phyloP scores from a whole-genome alignment of 176 grass and related monocot species.

The Rhynchospora pubera region DNA sequence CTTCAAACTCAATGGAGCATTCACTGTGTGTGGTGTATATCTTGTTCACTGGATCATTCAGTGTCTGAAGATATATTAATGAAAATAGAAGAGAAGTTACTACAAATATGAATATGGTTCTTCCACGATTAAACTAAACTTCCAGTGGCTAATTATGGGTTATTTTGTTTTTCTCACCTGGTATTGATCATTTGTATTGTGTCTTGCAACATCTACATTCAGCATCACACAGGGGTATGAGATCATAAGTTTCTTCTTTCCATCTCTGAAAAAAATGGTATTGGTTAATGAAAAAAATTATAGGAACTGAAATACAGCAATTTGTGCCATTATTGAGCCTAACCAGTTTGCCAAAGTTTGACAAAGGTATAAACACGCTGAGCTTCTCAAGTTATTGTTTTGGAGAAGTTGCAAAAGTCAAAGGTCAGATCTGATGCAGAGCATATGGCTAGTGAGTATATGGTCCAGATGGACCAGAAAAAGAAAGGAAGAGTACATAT shows the following conservation, averaged over 20 bases:
- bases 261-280: conserved; percentile 45
- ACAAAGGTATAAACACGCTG: not conserved
- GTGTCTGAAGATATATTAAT: conserved; percentile 40
- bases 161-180: conserved; percentile 40
- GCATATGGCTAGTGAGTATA: too few relatives aligned
- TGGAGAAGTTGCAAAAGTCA: too few relatives aligned
- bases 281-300: not conserved
- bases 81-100: conserved; percentile 1
- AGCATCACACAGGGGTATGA: conserved; percentile 98
- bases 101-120: not conserved
- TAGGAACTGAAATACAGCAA: not conserved
- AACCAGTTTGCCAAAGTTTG: not conserved
- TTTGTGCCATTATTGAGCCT: not conserved
- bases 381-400: not conserved
- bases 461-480: too few relatives aligned
- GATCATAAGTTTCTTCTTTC: conserved; percentile 70
- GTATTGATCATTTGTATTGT: conserved; percentile 97
- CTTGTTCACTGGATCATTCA: conserved; percentile 72
- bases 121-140: not conserved
- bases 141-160: not conserved
- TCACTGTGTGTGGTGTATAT: conserved; percentile 85
- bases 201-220: conserved; percentile 89
- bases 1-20: conserved; percentile 97
- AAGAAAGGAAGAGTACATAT: too few relatives aligned
- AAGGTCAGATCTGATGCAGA: too few relatives aligned